Conservation (phyloP, 305 asterid genomes). For the Fraxinus angustifolia region DNA sequence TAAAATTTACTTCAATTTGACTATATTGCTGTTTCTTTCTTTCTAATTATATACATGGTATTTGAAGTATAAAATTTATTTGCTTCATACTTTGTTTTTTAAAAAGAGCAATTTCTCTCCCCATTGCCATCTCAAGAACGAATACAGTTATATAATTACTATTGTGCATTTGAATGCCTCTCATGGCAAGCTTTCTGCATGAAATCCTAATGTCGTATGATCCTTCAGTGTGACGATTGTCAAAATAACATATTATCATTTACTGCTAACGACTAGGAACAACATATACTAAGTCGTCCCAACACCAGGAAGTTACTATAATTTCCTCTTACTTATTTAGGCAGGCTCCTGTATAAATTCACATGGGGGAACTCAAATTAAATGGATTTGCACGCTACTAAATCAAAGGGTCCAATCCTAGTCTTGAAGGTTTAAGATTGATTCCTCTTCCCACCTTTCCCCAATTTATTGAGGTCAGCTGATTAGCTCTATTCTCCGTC, state of each 20-base stretch:
- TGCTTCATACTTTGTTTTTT: background rate
- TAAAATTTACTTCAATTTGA: background rate
- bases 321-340: background rate
- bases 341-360: slow-evolving; percentile 1
- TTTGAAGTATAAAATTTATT: slow-evolving; percentile 19
- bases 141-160: slow-evolving; percentile 11
- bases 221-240: background rate
- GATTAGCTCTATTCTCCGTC: background rate
- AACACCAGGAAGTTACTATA: background rate
- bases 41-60: background rate
- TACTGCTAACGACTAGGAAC: background rate
- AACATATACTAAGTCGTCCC: background rate
- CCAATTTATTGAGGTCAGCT: background rate
- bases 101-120: background rate
- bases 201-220: background rate
- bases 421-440: slow-evolving; percentile 8
- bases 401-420: background rate
- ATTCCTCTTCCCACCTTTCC: background rate
- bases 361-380: background rate
- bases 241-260: background rate
- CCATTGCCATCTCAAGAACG: background rate
- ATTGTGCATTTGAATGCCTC: background rate
- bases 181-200: background rate
- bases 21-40: background rate
- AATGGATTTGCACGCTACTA: background rate